Evolutionary conservation across 1,284 basidiomycete species (phyloP), one percentile per base, ranked within the genome.

Genomic region (Agroathelia rolfsii): DNA sequence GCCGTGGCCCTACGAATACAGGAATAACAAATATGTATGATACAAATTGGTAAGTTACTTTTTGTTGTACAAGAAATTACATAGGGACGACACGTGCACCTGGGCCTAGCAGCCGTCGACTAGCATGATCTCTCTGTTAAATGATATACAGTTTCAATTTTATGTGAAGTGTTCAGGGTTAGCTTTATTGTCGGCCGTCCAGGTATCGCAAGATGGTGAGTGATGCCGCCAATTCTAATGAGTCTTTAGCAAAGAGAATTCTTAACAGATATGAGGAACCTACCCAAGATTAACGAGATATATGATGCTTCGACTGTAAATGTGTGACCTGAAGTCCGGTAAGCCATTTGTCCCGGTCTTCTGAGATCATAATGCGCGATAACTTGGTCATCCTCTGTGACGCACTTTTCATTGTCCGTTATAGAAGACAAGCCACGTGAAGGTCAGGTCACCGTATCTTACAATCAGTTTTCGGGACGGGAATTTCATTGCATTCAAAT

Each of bases 121-220:
- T n/a, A n/a, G n/a, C n/a, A n/a, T n/a, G n/a, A n/a, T n/a, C n/a
- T n/a, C n/a, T n/a, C n/a, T n/a, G n/a, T n/a, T n/a, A n/a, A n/a
- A n/a, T n/a, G n/a, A n/a, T n/a, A n/a, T n/a, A n/a, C n/a, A n/a
- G n/a, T n/a, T n/a, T n/a, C n/a, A n/a, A n/a, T n/a, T n/a, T n/a
- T n/a, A n/a, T n/a, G n/a, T n/a, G n/a, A n/a, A n/a, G n/a, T n/a
- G n/a, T n/a, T n/a, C n/a, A n/a, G n/a, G n/a, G n/a, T n/a, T n/a
- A n/a, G n/a, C n/a, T n/a, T n/a, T n/a, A n/a, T n/a, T n/a, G n/a
- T n/a, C n/a, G n/a, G n/a, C n/a, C n/a, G n/a, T n/a, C n/a, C n/a
- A n/a, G n/a, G 48, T 77, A 68, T 7, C 76, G 71, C 74, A 80
- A 78, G 46, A 79, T 73, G 7, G 66, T 69, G 40, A 79, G 51